These are phyloP conservation scores for Sporothrix euskadiensis DNA, from an alignment of 2,329 filamentous ascomycete species.

Conservation along the genomic window DNA sequence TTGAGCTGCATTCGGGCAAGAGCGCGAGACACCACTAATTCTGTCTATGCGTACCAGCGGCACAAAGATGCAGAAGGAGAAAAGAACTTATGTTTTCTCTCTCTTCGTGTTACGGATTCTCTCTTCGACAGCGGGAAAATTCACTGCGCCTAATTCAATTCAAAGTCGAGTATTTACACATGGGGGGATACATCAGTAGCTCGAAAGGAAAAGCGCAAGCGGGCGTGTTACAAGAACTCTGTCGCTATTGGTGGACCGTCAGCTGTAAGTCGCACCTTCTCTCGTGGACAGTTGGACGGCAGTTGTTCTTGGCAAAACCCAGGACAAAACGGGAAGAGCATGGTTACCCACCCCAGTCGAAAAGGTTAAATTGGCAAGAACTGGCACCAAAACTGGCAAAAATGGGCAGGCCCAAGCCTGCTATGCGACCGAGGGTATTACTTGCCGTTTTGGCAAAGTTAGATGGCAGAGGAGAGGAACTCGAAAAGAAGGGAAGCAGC, in stretches of 20 bases:
- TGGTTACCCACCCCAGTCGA: background rate
- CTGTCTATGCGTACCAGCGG: background rate
- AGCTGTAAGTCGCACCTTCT: background rate
- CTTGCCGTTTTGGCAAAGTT: background rate
- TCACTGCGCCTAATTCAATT: background rate
- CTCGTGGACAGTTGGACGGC: background rate
- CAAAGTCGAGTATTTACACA: background rate
- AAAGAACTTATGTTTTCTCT: background rate
- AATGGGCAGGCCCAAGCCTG: background rate
- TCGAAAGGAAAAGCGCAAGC: background rate
- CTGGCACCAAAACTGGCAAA: background rate
- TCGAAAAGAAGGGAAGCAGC: background rate
- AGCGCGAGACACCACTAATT: background rate
- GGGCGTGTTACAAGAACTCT: constrained; percentile 11
- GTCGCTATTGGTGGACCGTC: background rate
- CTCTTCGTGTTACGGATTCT: background rate
- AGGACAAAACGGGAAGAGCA: background rate
- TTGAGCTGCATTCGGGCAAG: background rate
- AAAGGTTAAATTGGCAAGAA: constrained; percentile 3
- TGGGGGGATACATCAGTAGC: background rate
- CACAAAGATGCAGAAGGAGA: background rate
- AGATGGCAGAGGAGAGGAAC: background rate
- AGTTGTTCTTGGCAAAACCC: constrained; percentile 9
- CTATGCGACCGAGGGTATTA: background rate
- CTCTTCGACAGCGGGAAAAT: background rate